Conservation (phyloP, 805 yeast genomes). For the Pichia nakasei region DNA sequence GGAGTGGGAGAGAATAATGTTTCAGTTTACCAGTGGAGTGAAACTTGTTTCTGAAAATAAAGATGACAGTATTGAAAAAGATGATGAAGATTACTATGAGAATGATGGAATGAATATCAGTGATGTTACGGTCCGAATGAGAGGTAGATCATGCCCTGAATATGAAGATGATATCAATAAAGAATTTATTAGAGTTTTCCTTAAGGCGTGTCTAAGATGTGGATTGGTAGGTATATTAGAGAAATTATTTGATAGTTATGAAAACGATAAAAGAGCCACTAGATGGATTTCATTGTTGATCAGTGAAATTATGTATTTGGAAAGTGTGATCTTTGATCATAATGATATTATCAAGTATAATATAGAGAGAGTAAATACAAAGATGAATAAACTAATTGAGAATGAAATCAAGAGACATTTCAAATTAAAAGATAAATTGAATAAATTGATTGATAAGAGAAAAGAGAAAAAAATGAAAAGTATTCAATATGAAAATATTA, state of each 20-base stretch:
- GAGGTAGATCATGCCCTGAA: constrained; percentile 24
- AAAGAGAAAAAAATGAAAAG: not conserved
- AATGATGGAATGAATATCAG: not conserved
- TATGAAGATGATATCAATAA: constrained; percentile 38
- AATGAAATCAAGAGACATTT: constrained; percentile 21
- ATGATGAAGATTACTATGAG: not conserved
- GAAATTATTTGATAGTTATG: constrained; percentile 22
- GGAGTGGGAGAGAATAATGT: constrained; percentile 7
- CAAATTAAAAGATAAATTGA: constrained; percentile 4
- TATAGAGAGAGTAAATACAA: constrained; percentile 18
- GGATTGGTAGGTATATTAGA: constrained; percentile 43
- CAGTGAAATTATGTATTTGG: constrained; percentile 50
- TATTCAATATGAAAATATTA: not conserved
- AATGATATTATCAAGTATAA: constrained; percentile 23
- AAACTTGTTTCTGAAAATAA: constrained; percentile 6
- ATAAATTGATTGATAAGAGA: not conserved
- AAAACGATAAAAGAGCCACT: constrained; percentile 34
- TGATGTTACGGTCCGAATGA: constrained; percentile 8
- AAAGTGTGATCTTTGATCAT: constrained; percentile 31
- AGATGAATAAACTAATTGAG: constrained; percentile 22
- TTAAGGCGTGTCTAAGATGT: constrained; percentile 46
- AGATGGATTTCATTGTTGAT: constrained; percentile 57
- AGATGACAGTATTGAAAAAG: constrained; percentile 14
- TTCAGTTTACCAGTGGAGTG: not conserved
- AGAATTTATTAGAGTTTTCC: constrained; percentile 59